A percentile compares a stretch with the other conserved stretches of the same genome.
Conservation (phyloP, 495 filamentous ascomycete genomes). For the Xylaria grammica region DNA sequence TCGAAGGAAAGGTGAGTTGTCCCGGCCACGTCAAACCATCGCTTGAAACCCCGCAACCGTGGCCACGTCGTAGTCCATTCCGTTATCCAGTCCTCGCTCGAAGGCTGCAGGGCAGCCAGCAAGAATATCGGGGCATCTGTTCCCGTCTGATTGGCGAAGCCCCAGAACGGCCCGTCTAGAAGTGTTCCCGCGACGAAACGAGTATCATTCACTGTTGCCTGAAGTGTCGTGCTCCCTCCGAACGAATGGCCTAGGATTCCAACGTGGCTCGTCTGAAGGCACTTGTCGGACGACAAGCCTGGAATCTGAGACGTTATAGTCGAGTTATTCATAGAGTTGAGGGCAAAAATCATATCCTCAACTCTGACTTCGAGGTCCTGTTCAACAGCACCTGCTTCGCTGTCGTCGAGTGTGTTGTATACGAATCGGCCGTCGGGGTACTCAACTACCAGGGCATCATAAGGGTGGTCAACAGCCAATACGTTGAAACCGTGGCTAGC, state of each 20-base stretch:
- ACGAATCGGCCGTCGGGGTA: conserved; percentile 51
- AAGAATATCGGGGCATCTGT: conserved; percentile 8
- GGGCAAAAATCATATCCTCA: conserved; percentile 43
- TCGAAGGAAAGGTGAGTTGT: conserved; percentile 5
- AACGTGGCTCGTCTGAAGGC: conserved; percentile 33
- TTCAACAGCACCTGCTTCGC: conserved; percentile 6
- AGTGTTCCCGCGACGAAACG: conserved; percentile 51
- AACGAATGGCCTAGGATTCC: conserved; percentile 57
- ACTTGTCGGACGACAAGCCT: not conserved
- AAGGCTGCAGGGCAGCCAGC: conserved; percentile 9
- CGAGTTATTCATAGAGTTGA: conserved; percentile 39
- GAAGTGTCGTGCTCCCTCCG: conserved; percentile 54
- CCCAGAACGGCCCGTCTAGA: conserved; percentile 53
- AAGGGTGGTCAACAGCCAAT: conserved; percentile 55
- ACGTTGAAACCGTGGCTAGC: conserved; percentile 57
- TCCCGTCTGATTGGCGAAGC: conserved; percentile 5
- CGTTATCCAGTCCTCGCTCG: not conserved
- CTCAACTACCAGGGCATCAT: conserved; percentile 53
- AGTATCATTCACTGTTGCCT: conserved; percentile 42
- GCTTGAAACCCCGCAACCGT: not conserved
- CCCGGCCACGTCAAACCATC: conserved; percentile 3
- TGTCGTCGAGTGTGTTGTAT: conserved; percentile 26
- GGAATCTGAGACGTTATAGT: conserved; percentile 27
- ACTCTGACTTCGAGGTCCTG: conserved; percentile 34
- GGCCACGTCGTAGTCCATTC: not conserved